Conservation (phyloP, 78 protist species). For the Isochrysis galbana region DNA sequence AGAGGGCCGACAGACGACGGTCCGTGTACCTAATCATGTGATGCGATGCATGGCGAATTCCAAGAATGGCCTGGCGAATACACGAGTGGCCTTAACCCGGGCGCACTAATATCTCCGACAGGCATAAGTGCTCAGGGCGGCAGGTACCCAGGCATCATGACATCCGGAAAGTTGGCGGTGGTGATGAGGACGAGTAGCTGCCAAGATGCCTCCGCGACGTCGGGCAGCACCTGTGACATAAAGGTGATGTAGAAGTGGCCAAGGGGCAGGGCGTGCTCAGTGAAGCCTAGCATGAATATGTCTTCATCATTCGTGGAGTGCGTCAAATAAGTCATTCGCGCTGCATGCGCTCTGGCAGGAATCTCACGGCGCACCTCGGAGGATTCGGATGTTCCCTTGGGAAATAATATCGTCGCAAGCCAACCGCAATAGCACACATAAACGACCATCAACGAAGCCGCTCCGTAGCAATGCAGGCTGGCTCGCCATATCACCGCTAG, state of each 20-base stretch:
- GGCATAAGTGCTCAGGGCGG: too few relatives aligned
- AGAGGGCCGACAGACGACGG: neutral
- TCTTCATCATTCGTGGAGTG: too few relatives aligned
- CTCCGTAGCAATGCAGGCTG: neutral
- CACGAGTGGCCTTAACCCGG: too few relatives aligned
- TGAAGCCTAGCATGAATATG: too few relatives aligned
- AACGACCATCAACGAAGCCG: neutral
- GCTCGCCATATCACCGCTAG: too few relatives aligned
- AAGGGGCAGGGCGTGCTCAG: too few relatives aligned
- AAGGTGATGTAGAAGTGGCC: neutral
- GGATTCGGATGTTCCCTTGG: neutral
- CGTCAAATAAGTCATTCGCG: neutral
- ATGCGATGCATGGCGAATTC: too few relatives aligned
- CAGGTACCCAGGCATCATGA: slow-evolving; percentile 5
- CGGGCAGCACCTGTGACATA: neutral
- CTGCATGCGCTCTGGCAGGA: neutral
- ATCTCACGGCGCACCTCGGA: neutral
- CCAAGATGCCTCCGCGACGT: neutral
- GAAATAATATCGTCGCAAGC: neutral
- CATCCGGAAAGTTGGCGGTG: neutral
- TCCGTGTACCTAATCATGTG: too few relatives aligned
- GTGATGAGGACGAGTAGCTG: neutral
- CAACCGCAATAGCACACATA: neutral
- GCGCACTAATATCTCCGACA: too few relatives aligned
- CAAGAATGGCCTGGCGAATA: too few relatives aligned